Evolutionary conservation across 1,284 basidiomycete genomes (phyloP).

Genomic region (Phylloporus sp.): DNA sequence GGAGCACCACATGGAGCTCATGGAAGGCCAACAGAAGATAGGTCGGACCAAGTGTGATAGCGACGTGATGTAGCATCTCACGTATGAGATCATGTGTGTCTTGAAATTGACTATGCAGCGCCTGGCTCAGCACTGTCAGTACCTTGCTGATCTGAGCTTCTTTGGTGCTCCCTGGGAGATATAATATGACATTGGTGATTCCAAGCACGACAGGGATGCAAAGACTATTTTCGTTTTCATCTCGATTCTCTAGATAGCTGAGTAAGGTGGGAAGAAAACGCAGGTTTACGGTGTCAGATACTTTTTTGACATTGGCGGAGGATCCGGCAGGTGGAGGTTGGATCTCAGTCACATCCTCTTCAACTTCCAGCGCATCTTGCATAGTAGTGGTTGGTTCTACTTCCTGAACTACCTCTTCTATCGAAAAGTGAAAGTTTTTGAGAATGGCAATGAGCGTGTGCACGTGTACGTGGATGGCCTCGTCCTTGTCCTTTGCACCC

Average conservation of each 20-base stretch:
- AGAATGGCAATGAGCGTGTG: constrained; percentile 86
- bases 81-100: constrained; percentile 91
- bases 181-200: constrained; percentile 83
- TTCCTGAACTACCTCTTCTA: constrained; percentile 57
- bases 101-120: constrained; percentile 91
- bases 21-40: constrained; percentile 79
- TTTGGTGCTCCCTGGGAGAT: constrained; percentile 75
- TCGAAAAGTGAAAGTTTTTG: constrained; percentile 92
- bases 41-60: constrained; percentile 71
- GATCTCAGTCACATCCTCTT: constrained; percentile 29
- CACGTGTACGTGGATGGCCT: constrained; percentile 85
- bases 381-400: constrained; percentile 33
- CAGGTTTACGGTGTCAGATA: constrained; percentile 79
- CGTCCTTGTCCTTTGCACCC: constrained; percentile 70
- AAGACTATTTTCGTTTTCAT: constrained; percentile 83
- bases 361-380: constrained; percentile 34
- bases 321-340: constrained; percentile 16
- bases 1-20: constrained; percentile 83
- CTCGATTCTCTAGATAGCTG: constrained; percentile 79
- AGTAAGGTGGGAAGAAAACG: constrained; percentile 80
- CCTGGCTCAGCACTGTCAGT: constrained; percentile 85
- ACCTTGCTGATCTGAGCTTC: constrained; percentile 79
- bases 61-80: constrained; percentile 86
- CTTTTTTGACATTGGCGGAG: constrained; percentile 43
- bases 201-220: constrained; percentile 91